A percentile compares a stretch with the other conserved stretches of the same genome.
Conservation (phyloP, 768 basidiomycete genomes). For the Suillus sp. region DNA sequence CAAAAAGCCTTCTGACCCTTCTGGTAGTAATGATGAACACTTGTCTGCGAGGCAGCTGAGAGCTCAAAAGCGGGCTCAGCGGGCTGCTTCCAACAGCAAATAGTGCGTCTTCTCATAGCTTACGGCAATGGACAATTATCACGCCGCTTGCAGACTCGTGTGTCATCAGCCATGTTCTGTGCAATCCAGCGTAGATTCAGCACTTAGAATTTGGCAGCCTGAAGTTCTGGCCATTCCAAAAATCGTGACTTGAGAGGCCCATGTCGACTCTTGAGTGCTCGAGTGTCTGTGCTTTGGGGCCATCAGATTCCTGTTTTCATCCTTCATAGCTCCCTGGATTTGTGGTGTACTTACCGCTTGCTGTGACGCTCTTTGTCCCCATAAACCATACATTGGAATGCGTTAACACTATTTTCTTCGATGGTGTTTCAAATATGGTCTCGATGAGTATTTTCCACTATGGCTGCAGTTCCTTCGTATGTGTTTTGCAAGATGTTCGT, state of each 20-base stretch:
- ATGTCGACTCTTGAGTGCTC: neutral
- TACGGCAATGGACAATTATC: too few relatives aligned
- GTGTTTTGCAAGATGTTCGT: neutral
- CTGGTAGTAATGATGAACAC: neutral
- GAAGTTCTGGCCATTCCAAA: neutral
- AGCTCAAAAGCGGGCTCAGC: neutral
- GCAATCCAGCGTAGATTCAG: too few relatives aligned
- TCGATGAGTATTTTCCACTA: neutral
- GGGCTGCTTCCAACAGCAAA: neutral
- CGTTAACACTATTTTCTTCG: neutral
- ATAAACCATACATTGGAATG: neutral
- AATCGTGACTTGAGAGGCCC: neutral
- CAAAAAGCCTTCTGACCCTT: constrained; percentile 15
- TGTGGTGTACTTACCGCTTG: neutral
- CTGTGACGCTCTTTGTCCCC: neutral
- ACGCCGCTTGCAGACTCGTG: neutral
- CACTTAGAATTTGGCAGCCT: neutral
- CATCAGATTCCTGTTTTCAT: neutral
- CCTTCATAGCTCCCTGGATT: neutral
- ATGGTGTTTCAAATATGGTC: neutral
- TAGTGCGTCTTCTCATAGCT: neutral
- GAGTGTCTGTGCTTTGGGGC: neutral
- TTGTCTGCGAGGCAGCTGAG: neutral
- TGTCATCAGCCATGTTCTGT: neutral
- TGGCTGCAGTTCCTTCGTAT: neutral